Percentiles rank a stretch among this genome's conserved stretches.
Evolutionary conservation across 768 basidiomycete species (phyloP).

Genomic region (Hygrocybe coccinea): DNA sequence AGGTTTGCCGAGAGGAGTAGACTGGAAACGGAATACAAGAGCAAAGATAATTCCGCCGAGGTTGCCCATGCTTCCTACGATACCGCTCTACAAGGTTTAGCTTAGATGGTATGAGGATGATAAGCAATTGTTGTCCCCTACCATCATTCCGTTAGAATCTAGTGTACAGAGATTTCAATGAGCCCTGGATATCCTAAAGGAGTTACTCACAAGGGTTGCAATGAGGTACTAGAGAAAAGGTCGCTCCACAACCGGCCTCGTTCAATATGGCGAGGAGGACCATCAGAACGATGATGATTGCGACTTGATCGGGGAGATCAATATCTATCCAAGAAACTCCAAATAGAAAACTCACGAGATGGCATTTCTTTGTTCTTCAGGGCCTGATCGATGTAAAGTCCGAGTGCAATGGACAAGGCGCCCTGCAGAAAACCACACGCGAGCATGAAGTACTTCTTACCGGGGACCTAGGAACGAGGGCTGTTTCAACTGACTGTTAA

Average conservation of each 20-base stretch:
- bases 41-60: slow-evolving; percentile 47
- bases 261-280: slow-evolving; percentile 1
- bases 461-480: slow-evolving; percentile 11
- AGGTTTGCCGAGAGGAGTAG: slow-evolving; percentile 33
- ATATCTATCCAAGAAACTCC: not conserved
- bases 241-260: slow-evolving; percentile 4
- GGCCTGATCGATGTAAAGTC: slow-evolving; percentile 36
- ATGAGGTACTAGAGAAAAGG: slow-evolving; percentile 27
- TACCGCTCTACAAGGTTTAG: slow-evolving; percentile 34
- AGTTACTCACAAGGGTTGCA: slow-evolving; percentile 28
- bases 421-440: slow-evolving; percentile 43
- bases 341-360: slow-evolving; percentile 23
- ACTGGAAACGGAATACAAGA: slow-evolving; percentile 44
- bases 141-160: slow-evolving; percentile 4
- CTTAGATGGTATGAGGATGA: slow-evolving; percentile 1
- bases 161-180: not conserved
- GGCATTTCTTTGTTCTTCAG: slow-evolving; percentile 26
- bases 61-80: slow-evolving; percentile 37
- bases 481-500: not conserved
- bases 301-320: not conserved
- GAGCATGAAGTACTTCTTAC: slow-evolving; percentile 48
- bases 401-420: slow-evolving; percentile 39
- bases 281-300: slow-evolving; percentile 1
- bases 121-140: slow-evolving; percentile 24
- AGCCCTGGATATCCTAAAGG: not conserved